Evolutionary conservation across 192 early-diverging fungal species (phyloP).

Genomic region (Coemansia pectinata): DNA sequence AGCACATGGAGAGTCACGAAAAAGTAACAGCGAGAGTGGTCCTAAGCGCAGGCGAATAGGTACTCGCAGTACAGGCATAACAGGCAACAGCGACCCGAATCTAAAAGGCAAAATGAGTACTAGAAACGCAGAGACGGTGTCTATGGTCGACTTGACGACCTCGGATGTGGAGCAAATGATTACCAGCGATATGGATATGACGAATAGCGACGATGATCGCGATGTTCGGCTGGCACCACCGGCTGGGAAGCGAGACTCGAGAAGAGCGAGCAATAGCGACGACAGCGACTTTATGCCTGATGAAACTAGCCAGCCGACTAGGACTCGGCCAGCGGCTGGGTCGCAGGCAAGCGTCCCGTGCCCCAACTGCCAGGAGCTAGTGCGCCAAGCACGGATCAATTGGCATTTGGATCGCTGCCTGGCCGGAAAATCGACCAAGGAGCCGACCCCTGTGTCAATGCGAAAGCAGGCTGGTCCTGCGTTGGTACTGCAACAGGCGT

Average conservation of each 20-base stretch:
- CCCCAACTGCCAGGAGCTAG: slow-evolving; percentile 40
- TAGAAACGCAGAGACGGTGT: background rate
- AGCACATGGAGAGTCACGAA: background rate
- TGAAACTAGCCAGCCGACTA: background rate
- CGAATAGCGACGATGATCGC: background rate
- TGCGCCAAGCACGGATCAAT: slow-evolving; percentile 43
- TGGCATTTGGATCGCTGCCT: slow-evolving; percentile 52
- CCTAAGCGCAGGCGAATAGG: slow-evolving; percentile 29
- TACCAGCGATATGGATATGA: slow-evolving; percentile 6
- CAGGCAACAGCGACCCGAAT: background rate
- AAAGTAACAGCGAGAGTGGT: background rate
- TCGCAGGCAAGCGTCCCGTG: slow-evolving; percentile 19
- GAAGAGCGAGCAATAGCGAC: slow-evolving; percentile 5
- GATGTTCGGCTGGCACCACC: background rate
- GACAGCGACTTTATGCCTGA: slow-evolving; percentile 42
- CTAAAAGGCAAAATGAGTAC: background rate
- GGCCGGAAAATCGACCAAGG: slow-evolving; percentile 10
- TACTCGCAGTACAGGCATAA: slow-evolving; percentile 9
- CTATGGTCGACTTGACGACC: slow-evolving; percentile 8
- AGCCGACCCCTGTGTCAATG: background rate
- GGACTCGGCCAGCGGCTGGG: background rate
- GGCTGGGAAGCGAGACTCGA: background rate
- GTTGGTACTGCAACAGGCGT: background rate
- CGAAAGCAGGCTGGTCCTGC: slow-evolving; percentile 12
- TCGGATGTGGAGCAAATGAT: slow-evolving; percentile 19